These are phyloP conservation scores for Tetrastigma voinierianum DNA, from an alignment of 164 flowering plant genomes.

Conservation along the genomic window DNA sequence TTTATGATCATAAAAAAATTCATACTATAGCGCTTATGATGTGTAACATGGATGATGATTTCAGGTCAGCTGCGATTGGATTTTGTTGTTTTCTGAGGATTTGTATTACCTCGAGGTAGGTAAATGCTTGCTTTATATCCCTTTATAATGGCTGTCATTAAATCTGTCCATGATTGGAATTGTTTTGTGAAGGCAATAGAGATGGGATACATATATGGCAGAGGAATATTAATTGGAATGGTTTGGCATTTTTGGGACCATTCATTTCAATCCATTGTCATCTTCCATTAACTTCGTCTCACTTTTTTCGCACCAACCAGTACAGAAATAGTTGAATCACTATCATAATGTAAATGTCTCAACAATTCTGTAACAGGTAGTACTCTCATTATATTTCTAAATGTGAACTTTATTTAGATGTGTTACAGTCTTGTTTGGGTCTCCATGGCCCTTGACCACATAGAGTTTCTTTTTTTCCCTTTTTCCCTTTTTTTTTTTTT, in stretches of 20 bases:
- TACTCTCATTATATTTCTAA: too few relatives aligned
- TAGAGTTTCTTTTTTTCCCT: background rate
- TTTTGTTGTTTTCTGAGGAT: slow-evolving; percentile 2
- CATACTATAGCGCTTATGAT: background rate
- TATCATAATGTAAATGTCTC: background rate
- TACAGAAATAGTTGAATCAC: background rate
- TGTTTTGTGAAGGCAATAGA: background rate
- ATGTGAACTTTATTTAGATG: too few relatives aligned
- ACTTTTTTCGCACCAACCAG: background rate
- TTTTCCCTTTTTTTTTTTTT: too few relatives aligned
- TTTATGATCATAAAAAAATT: background rate
- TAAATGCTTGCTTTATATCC: background rate
- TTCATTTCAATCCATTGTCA: background rate
- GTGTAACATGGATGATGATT: slow-evolving; percentile 1
- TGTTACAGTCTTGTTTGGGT: background rate
- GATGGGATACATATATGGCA: slow-evolving; percentile 13
- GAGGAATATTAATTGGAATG: slow-evolving; percentile 2
- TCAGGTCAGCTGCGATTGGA: slow-evolving; percentile 5
- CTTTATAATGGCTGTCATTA: background rate
- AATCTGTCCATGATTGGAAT: background rate
- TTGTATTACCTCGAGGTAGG: background rate
- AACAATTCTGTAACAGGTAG: too few relatives aligned
- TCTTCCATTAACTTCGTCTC: slow-evolving; percentile 4
- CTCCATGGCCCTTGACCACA: background rate
- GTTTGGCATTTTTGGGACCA: background rate